These are phyloP conservation scores for Claviceps sp. DNA, from an alignment of 2,329 filamentous ascomycete genomes.

Conservation along the genomic window DNA sequence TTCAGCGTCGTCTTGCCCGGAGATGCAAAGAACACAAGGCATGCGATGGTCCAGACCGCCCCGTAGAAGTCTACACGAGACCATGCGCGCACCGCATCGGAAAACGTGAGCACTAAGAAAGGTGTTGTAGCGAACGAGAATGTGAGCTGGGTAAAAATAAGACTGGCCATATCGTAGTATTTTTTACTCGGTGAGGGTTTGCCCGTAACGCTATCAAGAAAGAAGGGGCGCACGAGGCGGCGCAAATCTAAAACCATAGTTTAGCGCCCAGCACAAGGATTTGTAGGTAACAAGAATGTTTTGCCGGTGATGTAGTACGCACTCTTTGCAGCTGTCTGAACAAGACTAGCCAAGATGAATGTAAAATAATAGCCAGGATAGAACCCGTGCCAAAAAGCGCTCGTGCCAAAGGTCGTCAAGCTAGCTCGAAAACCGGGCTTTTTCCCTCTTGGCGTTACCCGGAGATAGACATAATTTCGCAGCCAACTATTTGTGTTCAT, in stretches of 20 bases:
- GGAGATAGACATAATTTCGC: slow-evolving; percentile 87
- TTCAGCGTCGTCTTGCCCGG: slow-evolving; percentile 54
- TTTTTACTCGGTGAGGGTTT: slow-evolving; percentile 58
- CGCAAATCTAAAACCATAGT: slow-evolving; percentile 54
- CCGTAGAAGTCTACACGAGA: slow-evolving; percentile 79
- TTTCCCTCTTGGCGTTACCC: slow-evolving; percentile 87
- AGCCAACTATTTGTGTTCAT: slow-evolving; percentile 98
- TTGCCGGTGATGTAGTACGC: slow-evolving; percentile 23
- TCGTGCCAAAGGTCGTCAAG: slow-evolving; percentile 85
- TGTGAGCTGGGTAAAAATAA: slow-evolving; percentile 62
- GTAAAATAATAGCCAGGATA: slow-evolving; percentile 91
- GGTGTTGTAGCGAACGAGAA: slow-evolving; percentile 76
- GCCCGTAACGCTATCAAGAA: slow-evolving; percentile 65
- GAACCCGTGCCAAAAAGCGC: slow-evolving; percentile 96
- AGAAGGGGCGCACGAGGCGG: slow-evolving; percentile 81
- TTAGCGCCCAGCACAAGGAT: background rate
- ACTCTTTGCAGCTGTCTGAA: slow-evolving; percentile 94
- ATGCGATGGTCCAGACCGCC: slow-evolving; percentile 49
- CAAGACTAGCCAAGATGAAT: slow-evolving; percentile 78
- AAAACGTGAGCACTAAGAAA: slow-evolving; percentile 69
- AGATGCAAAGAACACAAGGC: slow-evolving; percentile 66
- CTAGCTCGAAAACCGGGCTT: slow-evolving; percentile 94
- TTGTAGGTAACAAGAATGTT: background rate
- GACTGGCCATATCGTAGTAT: slow-evolving; percentile 74
- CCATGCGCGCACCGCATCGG: slow-evolving; percentile 64